phyloP scores from a whole-genome alignment of 257 asterid species.

The Solanum stenotomum region DNA sequence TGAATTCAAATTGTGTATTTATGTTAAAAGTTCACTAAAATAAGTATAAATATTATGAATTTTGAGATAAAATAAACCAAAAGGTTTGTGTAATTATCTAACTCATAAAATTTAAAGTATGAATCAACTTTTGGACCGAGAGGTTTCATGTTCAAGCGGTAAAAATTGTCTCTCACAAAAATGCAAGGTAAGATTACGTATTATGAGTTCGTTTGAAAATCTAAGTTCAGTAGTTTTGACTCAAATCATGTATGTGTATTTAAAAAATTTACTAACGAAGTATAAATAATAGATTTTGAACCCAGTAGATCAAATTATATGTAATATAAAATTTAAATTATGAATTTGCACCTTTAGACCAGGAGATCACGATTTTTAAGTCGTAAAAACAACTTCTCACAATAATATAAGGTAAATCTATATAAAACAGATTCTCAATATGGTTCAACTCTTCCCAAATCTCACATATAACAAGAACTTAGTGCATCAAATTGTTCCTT shows the following conservation, averaged over 20 bases:
- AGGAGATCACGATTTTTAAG: accelerated
- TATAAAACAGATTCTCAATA: background rate
- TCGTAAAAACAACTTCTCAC: background rate
- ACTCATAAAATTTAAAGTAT: background rate
- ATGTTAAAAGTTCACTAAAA: background rate
- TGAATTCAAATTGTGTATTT: background rate
- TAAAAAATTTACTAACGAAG: too few species aligned
- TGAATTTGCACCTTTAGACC: accelerated
- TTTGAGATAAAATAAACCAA: background rate
- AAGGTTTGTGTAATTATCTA: background rate
- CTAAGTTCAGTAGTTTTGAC: background rate
- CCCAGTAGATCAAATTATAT: background rate
- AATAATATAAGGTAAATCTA: background rate
- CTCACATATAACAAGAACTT: background rate
- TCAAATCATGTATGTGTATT: too few species aligned
- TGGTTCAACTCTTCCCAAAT: accelerated
- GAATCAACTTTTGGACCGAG: background rate
- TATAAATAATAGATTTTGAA: background rate
- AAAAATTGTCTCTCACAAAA: too few species aligned
- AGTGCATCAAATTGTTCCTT: background rate
- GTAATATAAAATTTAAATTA: background rate
- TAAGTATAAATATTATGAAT: background rate
- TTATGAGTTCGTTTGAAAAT: background rate
- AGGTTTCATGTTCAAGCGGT: background rate
- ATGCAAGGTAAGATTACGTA: too few species aligned